Base-by-base conservation (phyloP, 129 eudicot genomes). In the Arctium minus region DNA sequence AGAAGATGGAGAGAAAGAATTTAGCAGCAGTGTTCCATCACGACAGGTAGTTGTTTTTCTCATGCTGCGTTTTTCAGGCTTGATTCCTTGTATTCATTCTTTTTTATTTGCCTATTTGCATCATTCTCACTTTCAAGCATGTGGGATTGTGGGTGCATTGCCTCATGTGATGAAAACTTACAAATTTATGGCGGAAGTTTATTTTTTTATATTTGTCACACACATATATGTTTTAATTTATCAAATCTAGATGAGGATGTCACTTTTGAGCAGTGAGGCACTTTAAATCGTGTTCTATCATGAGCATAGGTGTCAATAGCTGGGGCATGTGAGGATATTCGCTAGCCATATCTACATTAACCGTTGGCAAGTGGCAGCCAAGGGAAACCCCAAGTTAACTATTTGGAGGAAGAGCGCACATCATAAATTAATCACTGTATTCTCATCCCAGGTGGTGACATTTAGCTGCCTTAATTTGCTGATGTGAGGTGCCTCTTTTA, bases 1-100 rank as follows among this genome's bases (percentile, higher is more conserved):
- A 86, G 97, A 92, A 87, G 97, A 96, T 74, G 91, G 93, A n/a
- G 99, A 96, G 76, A 92, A 92, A 84, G 95, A 93, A 78, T 93
- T 93, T 73, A 92, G 93, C 76, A 91, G 94, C 81, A 82, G 86
- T 79, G 81, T 81, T 79, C 95, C 97, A 11, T 89, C 97, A 73
- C 91, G 97, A 33, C 97, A 96, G 97, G 99, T 93, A 87, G n/a
- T 67, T 86, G 70, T 48, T 46, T 44, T 69, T 50, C 64, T 80
- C 79, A 56, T 74, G 39, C 60, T 71, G 78, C 40, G 65, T 17
- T 70, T 73, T 76, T 22, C 22, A 76, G 67, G n/a, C 48, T 50
- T 40, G n/a, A 30, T 46, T 74, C 73, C 4, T 69, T 46, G 17
- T 69, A 29, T 7, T 29, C 8, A 60, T 12, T 79, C 12, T 1